A percentile compares a stretch with the other conserved stretches of the same genome.
Evolutionary conservation across 73 alveolate genomes (phyloP).

Genomic region (Tetrahymena elliotti): DNA sequence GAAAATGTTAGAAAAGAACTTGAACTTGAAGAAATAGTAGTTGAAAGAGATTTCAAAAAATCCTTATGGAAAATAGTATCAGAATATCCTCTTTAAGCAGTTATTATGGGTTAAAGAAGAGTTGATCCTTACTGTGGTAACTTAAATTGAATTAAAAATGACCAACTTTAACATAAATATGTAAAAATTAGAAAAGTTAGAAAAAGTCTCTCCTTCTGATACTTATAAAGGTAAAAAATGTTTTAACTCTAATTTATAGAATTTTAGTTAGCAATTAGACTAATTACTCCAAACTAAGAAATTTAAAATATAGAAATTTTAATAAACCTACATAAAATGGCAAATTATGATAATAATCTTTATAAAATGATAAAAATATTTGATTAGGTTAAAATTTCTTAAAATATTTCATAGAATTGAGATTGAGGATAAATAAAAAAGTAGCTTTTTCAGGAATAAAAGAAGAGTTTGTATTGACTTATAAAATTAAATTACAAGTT

Average conservation of each 20-base stretch:
- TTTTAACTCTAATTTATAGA: background rate
- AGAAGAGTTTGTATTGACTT: too few relatives aligned
- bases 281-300: too few relatives aligned
- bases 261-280: background rate
- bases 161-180: background rate
- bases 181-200: background rate
- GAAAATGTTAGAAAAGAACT: background rate
- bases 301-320: too few relatives aligned
- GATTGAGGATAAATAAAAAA: too few relatives aligned
- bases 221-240: background rate
- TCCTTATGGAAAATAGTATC: background rate
- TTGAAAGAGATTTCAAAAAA: background rate
- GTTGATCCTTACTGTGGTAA: slow-evolving; percentile 35
- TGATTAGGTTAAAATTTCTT: too few relatives aligned
- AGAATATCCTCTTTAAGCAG: slow-evolving; percentile 6
- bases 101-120: slow-evolving; percentile 27
- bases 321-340: too few relatives aligned
- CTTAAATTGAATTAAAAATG: background rate
- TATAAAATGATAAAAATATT: too few relatives aligned
- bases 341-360: too few relatives aligned
- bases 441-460: too few relatives aligned
- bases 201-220: slow-evolving; percentile 17
- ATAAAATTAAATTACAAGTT: too few relatives aligned
- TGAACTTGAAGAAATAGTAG: background rate
- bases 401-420: too few relatives aligned